Base-by-base conservation (phyloP, 179 eudicot species). In the Silene vulgaris region DNA sequence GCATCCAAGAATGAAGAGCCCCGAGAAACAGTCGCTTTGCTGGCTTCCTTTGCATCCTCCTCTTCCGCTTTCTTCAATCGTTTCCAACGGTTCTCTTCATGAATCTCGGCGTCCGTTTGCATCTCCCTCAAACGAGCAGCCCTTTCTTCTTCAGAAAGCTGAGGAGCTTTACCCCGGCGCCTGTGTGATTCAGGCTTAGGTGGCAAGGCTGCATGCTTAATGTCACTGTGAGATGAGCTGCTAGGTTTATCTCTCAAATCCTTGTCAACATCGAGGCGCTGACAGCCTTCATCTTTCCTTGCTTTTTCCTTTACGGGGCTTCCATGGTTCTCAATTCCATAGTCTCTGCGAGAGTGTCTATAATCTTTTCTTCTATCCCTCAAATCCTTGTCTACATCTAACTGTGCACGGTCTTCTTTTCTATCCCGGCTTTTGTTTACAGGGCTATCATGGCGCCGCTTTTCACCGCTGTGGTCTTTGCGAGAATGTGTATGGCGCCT, bases 41-140 rank as follows among this genome's bases (percentile, higher is more conserved):
- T 61, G 13, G 90, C 91, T 84, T 94, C 98, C 71, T 75, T 74
- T 37, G 91, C 96, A 85, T 95, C 99, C 43, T 81, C 84, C 59
- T 89, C 99, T 19, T 82, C 95, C 0, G 97, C 99, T 79, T 86
- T 89, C 87, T 89, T 95, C 76, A 95, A 77, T 16, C 97, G 76
- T 82, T 86, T 90, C 97, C 97, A 95, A 75, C 97, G 86, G 76
- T 87, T 90, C 81, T 89, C 90, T 85, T 95, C 99, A 62, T 95
- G 99, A 54, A 84, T 17, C 85, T 92, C 93, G 3, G 99, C 99
- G 85, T 95, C 92, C 88, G 82, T 78, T 75, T 89, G 89, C 99
- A 95, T 95, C 85, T 92, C 97, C 80, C 81, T 82, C 81, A 92
- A 75, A 74, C 82, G 86, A 43, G 95, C 91, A 70, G 97, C 97